Conservation (phyloP, 495 filamentous ascomycete genomes). For the Clavariopsis aquatica region DNA sequence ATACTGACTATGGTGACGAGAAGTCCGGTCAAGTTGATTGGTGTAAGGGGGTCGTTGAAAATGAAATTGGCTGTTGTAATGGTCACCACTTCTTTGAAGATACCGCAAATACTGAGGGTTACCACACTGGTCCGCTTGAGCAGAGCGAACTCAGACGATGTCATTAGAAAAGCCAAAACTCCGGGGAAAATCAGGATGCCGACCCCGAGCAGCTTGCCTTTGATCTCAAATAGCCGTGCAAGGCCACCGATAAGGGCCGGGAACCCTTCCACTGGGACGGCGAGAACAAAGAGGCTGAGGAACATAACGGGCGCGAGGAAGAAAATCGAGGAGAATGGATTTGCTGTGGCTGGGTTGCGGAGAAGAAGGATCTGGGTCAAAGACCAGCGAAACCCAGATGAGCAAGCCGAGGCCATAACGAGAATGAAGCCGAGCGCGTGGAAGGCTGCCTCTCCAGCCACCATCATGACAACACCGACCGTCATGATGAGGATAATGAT, state of each 20-base stretch:
- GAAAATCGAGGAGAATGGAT: slow-evolving; percentile 96
- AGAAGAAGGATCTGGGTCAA: slow-evolving; percentile 95
- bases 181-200: slow-evolving; percentile 85
- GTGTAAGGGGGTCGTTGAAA: slow-evolving; percentile 86
- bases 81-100: slow-evolving; percentile 98
- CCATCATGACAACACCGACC: slow-evolving; percentile 96
- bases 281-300: slow-evolving; percentile 72
- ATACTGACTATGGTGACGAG: slow-evolving; percentile 88
- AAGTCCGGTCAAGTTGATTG: slow-evolving; percentile 84
- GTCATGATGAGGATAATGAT: slow-evolving; percentile 93
- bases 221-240: slow-evolving; percentile 59
- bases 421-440: slow-evolving; percentile 83
- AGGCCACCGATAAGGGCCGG: slow-evolving; percentile 63
- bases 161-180: slow-evolving; percentile 92
- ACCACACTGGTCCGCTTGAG: slow-evolving; percentile 94
- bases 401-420: slow-evolving; percentile 88
- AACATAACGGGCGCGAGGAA: slow-evolving; percentile 98
- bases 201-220: slow-evolving; percentile 61
- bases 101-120: slow-evolving; percentile 93
- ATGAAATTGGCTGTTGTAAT: slow-evolving; percentile 85
- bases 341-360: slow-evolving; percentile 90
- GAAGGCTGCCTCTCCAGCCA: slow-evolving; percentile 93
- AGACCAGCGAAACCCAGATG: slow-evolving; percentile 96
- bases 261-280: slow-evolving; percentile 83
- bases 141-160: slow-evolving; percentile 90